Evolutionary conservation across 257 asterid genomes (phyloP).

Genomic region (Forsythia viridissima): DNA sequence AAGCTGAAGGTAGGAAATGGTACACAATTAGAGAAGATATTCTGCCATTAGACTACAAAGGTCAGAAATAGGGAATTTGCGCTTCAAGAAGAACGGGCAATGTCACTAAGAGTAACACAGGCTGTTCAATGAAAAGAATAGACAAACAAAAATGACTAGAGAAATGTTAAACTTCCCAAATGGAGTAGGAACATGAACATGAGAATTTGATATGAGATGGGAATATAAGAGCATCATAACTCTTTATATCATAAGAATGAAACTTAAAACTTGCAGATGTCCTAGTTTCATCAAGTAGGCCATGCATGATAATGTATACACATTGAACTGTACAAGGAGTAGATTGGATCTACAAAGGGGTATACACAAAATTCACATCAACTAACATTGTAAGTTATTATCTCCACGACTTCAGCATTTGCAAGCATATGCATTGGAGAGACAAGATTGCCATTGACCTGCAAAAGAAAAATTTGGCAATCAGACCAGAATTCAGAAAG

Average conservation of each 20-base stretch:
- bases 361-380: slow-evolving; percentile 14
- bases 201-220: neutral
- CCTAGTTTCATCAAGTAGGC: neutral
- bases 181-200: neutral
- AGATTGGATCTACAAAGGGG: neutral
- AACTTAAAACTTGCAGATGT: neutral
- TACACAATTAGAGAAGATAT: neutral
- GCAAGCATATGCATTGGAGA: slow-evolving; percentile 75
- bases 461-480: slow-evolving; percentile 23
- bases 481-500: slow-evolving; percentile 16
- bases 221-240: neutral
- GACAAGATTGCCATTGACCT: slow-evolving; percentile 94
- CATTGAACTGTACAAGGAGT: neutral
- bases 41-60: neutral
- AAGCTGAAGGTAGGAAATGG: slow-evolving; percentile 7
- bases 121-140: neutral
- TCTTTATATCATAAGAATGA: neutral
- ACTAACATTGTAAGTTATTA: slow-evolving; percentile 79
- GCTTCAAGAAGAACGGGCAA: neutral
- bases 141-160: neutral
- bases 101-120: neutral
- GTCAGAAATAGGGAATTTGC: neutral
- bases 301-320: neutral
- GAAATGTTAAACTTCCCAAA: neutral
- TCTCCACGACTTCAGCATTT: slow-evolving; percentile 93